Percentiles rank a stretch among this genome's conserved stretches.
Evolutionary conservation across 2,329 filamentous ascomycete species (phyloP).

Genomic region (Aspergillus flavus): DNA sequence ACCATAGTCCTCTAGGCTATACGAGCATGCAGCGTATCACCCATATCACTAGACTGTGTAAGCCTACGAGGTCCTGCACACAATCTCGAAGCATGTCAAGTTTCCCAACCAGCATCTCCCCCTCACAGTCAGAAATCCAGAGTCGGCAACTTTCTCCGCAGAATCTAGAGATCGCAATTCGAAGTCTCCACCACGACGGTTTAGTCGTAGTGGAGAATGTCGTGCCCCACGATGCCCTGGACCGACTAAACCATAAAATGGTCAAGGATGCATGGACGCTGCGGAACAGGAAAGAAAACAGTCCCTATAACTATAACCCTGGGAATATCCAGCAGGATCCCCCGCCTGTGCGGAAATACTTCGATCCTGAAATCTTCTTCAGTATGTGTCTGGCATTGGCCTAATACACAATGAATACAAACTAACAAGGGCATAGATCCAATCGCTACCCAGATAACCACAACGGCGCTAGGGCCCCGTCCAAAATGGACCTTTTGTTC

Average conservation of each 20-base stretch:
- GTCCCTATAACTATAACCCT: conserved; percentile 64
- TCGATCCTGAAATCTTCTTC: conserved; percentile 55
- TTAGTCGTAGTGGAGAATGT: conserved; percentile 60
- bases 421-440: conserved; percentile 48
- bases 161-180: conserved; percentile 60
- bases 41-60: neutral
- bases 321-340: conserved; percentile 64
- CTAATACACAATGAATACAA: neutral
- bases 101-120: conserved; percentile 37
- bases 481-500: conserved; percentile 62
- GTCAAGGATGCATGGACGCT: conserved; percentile 58
- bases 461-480: conserved; percentile 56
- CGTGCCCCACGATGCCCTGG: conserved; percentile 54
- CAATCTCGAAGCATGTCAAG: conserved; percentile 4
- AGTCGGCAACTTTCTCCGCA: conserved; percentile 44
- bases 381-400: conserved; percentile 43
- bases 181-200: conserved; percentile 56
- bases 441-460: conserved; percentile 40
- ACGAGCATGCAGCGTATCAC: neutral
- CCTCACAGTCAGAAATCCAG: conserved; percentile 47
- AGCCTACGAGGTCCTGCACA: neutral
- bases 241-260: conserved; percentile 62
- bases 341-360: conserved; percentile 52
- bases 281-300: conserved; percentile 55
- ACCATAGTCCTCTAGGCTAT: neutral